Conservation (phyloP, 495 filamentous ascomycete genomes). For the Penicillium antarcticum region DNA sequence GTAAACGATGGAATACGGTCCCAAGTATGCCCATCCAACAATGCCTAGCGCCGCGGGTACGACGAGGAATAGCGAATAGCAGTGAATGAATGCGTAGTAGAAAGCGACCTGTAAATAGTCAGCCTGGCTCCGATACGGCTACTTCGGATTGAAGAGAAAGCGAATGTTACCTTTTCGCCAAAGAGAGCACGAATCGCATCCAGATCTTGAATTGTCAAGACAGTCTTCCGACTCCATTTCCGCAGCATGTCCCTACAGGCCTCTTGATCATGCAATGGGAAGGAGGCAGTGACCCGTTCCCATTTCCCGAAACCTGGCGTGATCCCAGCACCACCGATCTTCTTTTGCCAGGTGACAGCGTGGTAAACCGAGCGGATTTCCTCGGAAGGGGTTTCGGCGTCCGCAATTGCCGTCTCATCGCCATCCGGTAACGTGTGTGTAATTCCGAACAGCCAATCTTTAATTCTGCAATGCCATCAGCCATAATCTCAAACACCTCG, state of each 20-base stretch:
- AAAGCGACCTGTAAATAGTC: slow-evolving; percentile 62
- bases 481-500: background rate
- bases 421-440: slow-evolving; percentile 65
- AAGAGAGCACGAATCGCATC: slow-evolving; percentile 78
- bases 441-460: slow-evolving; percentile 92
- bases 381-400: slow-evolving; percentile 79
- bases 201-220: slow-evolving; percentile 69
- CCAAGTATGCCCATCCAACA: slow-evolving; percentile 71
- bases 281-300: slow-evolving; percentile 80
- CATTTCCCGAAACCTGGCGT: slow-evolving; percentile 75
- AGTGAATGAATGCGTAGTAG: slow-evolving; percentile 93
- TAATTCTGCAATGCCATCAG: slow-evolving; percentile 55
- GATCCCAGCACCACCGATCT: slow-evolving; percentile 86
- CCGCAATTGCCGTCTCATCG: slow-evolving; percentile 40
- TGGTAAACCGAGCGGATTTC: slow-evolving; percentile 86
- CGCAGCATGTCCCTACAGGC: slow-evolving; percentile 87
- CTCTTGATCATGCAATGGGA: slow-evolving; percentile 79
- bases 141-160: background rate
- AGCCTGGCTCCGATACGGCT: background rate
- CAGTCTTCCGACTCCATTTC: slow-evolving; percentile 73
- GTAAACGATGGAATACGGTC: slow-evolving; percentile 78
- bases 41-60: slow-evolving; percentile 78
- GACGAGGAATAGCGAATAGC: slow-evolving; percentile 81
- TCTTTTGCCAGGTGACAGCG: slow-evolving; percentile 74
- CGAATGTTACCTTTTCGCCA: slow-evolving; percentile 69